Conservation (phyloP, 176 grass and related monocot species). For the Echinochloa phyllopogon region DNA sequence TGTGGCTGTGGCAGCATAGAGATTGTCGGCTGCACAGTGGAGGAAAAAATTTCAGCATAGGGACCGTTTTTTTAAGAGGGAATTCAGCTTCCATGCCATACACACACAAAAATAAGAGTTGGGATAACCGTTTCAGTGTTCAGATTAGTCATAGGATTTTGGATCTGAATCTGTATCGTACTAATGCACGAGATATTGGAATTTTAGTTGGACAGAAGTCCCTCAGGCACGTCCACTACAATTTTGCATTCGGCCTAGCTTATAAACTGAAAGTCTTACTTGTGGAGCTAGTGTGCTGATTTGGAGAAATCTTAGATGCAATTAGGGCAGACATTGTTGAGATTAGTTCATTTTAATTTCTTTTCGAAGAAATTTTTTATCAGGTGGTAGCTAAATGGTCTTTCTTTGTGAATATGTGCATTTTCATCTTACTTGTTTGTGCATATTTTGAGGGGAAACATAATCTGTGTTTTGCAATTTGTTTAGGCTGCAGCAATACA, state of each 20-base stretch:
- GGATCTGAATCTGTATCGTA: neutral
- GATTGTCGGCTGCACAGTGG: neutral
- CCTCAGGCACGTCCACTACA: neutral
- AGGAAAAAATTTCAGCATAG: neutral
- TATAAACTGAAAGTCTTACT: neutral
- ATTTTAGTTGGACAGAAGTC: neutral
- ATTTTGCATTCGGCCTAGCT: neutral
- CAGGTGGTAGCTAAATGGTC: neutral
- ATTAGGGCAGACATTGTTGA: neutral
- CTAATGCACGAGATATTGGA: neutral
- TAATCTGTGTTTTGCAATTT: slow-evolving; percentile 19
- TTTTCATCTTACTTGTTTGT: neutral
- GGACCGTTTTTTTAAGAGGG: neutral
- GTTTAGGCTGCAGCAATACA: slow-evolving; percentile 87
- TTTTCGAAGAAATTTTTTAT: neutral
- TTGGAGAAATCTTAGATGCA: neutral
- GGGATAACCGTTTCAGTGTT: neutral
- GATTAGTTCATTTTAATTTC: neutral
- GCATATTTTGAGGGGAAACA: slow-evolving; percentile 16
- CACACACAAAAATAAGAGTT: neutral
- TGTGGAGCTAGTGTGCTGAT: neutral
- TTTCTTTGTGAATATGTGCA: slow-evolving; percentile 9
- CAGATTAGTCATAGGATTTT: neutral
- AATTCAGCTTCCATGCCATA: neutral
- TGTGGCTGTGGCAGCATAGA: neutral